A percentile compares a stretch with the other conserved stretches of the same genome.
Evolutionary conservation across 371 early-diverging fungal species (phyloP).

Genomic region (Rhizopus arrhizus): DNA sequence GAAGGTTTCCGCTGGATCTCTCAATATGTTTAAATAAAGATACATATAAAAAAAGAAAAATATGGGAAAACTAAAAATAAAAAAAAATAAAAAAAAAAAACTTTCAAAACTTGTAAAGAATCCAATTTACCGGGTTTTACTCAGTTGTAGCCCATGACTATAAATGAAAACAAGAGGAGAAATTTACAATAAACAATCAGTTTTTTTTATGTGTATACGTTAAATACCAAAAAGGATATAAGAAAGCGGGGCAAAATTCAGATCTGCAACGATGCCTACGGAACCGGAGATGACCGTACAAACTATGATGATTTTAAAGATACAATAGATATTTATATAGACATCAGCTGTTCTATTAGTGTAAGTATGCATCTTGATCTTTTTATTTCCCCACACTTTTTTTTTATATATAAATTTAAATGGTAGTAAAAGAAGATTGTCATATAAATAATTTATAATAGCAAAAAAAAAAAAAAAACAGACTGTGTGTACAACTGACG

Average conservation of each 20-base stretch:
- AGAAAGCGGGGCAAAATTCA: background rate
- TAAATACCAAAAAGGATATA: too few species aligned
- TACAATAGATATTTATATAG: too few species aligned
- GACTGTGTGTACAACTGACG: background rate
- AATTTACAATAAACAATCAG: too few species aligned
- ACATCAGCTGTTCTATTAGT: too few species aligned
- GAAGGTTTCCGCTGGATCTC: slow-evolving; percentile 96
- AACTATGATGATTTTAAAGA: too few species aligned
- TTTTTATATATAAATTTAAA: slow-evolving; percentile 1
- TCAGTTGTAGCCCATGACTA: background rate
- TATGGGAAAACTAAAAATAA: background rate
- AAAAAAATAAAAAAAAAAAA: background rate
- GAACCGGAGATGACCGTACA: too few species aligned
- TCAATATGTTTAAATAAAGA: slow-evolving; percentile 71
- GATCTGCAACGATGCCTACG: background rate
- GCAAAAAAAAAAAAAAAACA: too few species aligned
- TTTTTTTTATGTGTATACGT: background rate
- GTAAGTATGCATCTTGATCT: too few species aligned
- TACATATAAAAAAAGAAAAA: too few species aligned
- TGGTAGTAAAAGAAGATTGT: too few species aligned
- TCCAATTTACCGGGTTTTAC: background rate
- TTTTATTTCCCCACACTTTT: background rate
- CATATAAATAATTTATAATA: slow-evolving; percentile 16
- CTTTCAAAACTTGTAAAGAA: background rate
- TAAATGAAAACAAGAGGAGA: too few species aligned